Conservation (phyloP, 164 flowering plant species). For the Litsea cubeba region DNA sequence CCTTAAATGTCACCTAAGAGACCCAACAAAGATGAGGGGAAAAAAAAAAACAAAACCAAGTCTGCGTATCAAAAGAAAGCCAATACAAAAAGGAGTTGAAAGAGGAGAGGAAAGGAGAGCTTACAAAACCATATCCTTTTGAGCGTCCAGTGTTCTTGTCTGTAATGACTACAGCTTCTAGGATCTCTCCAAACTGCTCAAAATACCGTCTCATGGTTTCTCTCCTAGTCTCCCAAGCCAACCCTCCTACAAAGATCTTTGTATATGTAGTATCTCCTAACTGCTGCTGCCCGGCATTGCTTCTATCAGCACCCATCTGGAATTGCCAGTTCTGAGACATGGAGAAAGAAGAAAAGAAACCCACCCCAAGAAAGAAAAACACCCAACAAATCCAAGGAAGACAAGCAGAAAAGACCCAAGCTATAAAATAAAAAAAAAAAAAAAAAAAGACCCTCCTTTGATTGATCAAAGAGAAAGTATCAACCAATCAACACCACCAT, state of each 20-base stretch:
- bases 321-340: constrained; percentile 59
- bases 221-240: constrained; percentile 71
- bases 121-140: constrained; percentile 71
- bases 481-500: constrained; percentile 23
- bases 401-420: background rate
- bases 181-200: constrained; percentile 70
- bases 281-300: constrained; percentile 24
- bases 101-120: constrained; percentile 6
- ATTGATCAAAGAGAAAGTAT: background rate
- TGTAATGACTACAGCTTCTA: constrained; percentile 62
- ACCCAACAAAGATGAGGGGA: background rate
- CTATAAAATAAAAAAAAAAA: background rate
- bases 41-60: background rate
- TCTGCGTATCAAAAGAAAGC: background rate
- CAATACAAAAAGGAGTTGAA: background rate
- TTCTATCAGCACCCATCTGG: constrained; percentile 42
- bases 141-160: constrained; percentile 64
- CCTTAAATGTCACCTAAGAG: constrained; percentile 54
- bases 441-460: background rate
- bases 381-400: background rate
- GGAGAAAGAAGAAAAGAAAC: background rate
- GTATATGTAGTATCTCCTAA: constrained; percentile 54
- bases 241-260: constrained; percentile 64
- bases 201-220: constrained; percentile 62
- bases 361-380: background rate